Base-by-base conservation (phyloP, 2,329 filamentous ascomycete genomes). In the Cladophialophora yegresii region DNA sequence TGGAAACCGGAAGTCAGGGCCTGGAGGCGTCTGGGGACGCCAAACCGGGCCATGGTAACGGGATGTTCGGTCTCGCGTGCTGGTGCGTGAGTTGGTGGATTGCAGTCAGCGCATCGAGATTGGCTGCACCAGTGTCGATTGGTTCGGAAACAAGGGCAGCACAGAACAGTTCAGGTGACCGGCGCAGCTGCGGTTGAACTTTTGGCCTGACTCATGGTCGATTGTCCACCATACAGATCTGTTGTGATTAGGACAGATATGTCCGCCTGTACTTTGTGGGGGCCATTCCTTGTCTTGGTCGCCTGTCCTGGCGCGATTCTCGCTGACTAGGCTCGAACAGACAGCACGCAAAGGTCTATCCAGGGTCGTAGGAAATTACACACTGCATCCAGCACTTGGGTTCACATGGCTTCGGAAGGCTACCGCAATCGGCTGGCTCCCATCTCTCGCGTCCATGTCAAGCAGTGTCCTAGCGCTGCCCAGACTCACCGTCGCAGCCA, bases 391-490 rank as follows among this genome's bases (percentile, higher is more conserved):
- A 40, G 13, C 33, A 4, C 33, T 16, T 2, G 23, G 47, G 8
- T 20, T 13, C 22, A n/a, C 20, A n/a, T 43, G 20, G 33, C 54
- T 45, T 57, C 54, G 32, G 54, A 47, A 22, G 16, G 16, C n/a
- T 58, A 2, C 23, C 30, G 28, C n/a, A 30, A 32, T 13, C 20
- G n/a, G 20, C 16, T 58, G 4, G 22, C 9, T 9, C 6, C 50
- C 20, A 13, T 32, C 10, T 36, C 33, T 40, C 50, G n/a, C 45
- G n/a, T 12, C 43, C 13, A 58, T n/a, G 23, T 33, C 57, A 43
- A 2, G 36, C 16, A 43, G 36, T 20, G 36, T 43, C 28, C 57
- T 51, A 59, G 47, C 57, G 57, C 3, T 47, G 58, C 58, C 58
- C 33, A 61, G 58, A 61, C 32, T 23, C 40, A 23, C 22, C 58